Evolutionary conservation across 73 alveolate genomes (phyloP), one percentile per base, ranked within the genome.

Genomic region (Effrenium voratum): DNA sequence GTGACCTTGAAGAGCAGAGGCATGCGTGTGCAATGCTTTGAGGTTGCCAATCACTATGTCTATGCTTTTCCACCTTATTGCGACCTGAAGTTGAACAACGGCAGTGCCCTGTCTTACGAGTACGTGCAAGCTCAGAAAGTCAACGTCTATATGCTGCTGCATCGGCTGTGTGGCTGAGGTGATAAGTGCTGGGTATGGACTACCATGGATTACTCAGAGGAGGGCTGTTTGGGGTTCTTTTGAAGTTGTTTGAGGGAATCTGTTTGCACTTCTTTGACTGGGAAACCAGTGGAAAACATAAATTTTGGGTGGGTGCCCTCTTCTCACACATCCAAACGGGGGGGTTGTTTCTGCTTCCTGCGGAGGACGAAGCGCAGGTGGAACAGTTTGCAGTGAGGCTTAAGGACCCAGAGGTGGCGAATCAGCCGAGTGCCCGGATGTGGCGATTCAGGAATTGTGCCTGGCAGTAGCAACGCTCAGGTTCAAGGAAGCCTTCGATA

Each of bases 401-500:
- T 55, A 70, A 66, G 44, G 87, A 90, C 15, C 93, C 82, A 50
- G 98, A 86, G 32, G 99, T 99, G 43, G 99, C 98, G 34, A 99
- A 91, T 6, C 93, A 79, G 95, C 72, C n/a, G 40, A 79, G 45
- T 30, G 19, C 40, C 63, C 38, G 50, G 68, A 79, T 30, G 15
- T 32, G 8, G 80, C 24, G 90, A 28, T 22, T 28, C 55, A 3
- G 22, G 26, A 32, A 4, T 12, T 38, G 34, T 63, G 38, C 43
- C 40, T 40, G 3, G 10, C n/a, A 16, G 1, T 30, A 8, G 8
- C n/a, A 34, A 5, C 2, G n/a, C 59, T 60, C 34, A 86, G 94
- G 94, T 86, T 86, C 82, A 32, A 49, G 15, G 45, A 40, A 32
- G 94, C 94, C 68, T 86, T 86, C 83, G 24, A 86, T 66, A 86